Conservation (phyloP, 768 basidiomycete species). For the Tricholoma furcatifolium region DNA sequence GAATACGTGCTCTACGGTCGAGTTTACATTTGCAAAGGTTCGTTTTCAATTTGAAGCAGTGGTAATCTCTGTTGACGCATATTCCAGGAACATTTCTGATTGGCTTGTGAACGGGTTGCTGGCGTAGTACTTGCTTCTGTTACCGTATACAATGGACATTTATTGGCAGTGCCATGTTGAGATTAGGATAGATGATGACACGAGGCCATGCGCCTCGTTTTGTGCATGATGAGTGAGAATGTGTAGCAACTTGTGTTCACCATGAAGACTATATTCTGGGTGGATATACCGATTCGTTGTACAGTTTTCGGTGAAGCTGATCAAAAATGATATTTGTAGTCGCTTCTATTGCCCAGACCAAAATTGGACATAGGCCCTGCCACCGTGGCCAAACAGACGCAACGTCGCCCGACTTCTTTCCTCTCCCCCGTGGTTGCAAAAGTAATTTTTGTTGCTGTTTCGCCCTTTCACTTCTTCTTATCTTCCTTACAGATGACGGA, state of each 20-base stretch:
- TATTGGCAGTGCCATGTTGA: background rate
- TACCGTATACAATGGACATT: background rate
- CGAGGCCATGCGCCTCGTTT: no score
- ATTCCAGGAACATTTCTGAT: constrained; percentile 28
- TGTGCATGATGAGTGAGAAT: background rate
- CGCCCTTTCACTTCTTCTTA: constrained; percentile 27
- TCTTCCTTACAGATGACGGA: constrained; percentile 61
- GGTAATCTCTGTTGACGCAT: background rate
- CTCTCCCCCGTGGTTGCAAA: constrained; percentile 53
- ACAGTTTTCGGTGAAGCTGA: constrained; percentile 4
- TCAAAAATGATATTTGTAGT: constrained; percentile 19
- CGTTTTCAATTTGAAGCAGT: background rate
- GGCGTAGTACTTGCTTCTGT: constrained; percentile 1
- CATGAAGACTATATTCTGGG: constrained; percentile 27
- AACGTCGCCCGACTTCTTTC: constrained; percentile 50
- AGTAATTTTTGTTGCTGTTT: constrained; percentile 42
- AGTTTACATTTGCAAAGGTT: constrained; percentile 83
- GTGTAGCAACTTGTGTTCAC: constrained; percentile 9
- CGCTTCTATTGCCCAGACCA: constrained; percentile 50
- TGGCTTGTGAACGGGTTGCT: background rate
- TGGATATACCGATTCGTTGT: constrained; percentile 11
- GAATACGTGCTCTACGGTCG: constrained; percentile 52
- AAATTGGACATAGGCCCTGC: constrained; percentile 39
- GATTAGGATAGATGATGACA: background rate
- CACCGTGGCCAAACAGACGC: constrained; percentile 45